Percentiles rank a stretch among this genome's conserved stretches.
Evolutionary conservation across 352 stramenopile species (phyloP).

Genomic region (Aphanomyces cochlioides): DNA sequence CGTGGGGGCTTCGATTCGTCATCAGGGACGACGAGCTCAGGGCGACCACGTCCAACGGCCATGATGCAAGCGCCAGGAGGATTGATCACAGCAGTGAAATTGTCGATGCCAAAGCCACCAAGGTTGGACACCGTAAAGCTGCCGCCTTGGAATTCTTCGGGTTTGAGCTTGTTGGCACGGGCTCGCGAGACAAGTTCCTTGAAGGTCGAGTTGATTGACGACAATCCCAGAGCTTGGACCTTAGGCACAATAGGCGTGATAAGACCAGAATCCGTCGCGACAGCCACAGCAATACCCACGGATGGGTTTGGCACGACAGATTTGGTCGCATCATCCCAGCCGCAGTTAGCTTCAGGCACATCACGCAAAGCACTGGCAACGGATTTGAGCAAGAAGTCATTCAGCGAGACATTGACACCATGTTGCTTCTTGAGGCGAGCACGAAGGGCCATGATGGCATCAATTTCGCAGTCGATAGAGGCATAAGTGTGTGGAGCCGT

Average conservation of each 20-base stretch:
- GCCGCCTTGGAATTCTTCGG: constrained; percentile 98
- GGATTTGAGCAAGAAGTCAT: constrained; percentile 98
- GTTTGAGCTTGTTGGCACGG: constrained; percentile 95
- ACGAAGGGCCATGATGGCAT: constrained; percentile 85
- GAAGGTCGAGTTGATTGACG: constrained; percentile 93
- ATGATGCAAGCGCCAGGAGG: constrained; percentile 98
- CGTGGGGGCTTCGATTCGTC: constrained; percentile 54
- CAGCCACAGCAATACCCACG: constrained; percentile 97
- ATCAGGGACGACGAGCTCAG: constrained; percentile 70
- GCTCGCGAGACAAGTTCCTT: constrained; percentile 96
- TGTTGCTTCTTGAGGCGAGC: constrained; percentile 91
- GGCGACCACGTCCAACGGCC: constrained; percentile 92
- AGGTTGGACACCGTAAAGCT: constrained; percentile 99
- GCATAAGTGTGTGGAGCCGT: constrained; percentile 97
- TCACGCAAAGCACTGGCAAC: constrained; percentile 95
- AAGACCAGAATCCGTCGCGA: constrained; percentile 95
- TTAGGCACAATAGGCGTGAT: constrained; percentile 98
- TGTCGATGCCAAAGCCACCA: constrained; percentile 96
- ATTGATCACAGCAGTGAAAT: constrained; percentile 99
- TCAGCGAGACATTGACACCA: constrained; percentile 97
- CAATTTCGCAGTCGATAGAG: constrained; percentile 95
- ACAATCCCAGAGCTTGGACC: constrained; percentile 92
- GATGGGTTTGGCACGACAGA: constrained; percentile 78
- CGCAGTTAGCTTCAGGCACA: constrained; percentile 91
- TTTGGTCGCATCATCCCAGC: constrained; percentile 58